A percentile compares a stretch with the other conserved stretches of the same genome.
phyloP scores from a whole-genome alignment of 2,329 filamentous ascomycete species.

The Cladosporium sp. region DNA sequence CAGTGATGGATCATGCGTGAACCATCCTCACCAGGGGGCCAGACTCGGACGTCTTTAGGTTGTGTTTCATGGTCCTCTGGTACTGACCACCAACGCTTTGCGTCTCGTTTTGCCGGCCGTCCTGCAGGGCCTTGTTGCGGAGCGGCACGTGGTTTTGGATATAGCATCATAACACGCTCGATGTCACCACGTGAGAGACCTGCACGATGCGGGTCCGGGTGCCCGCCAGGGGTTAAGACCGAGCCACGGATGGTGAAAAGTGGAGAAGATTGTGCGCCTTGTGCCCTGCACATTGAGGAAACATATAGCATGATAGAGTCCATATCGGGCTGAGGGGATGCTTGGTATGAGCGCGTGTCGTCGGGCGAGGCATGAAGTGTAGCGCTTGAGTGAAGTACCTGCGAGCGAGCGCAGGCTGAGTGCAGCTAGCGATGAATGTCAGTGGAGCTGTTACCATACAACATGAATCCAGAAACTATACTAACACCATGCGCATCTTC shows the following conservation, averaged over 20 bases:
- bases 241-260: no score
- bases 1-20: not conserved
- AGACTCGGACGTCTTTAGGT: not conserved
- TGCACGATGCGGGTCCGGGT: not conserved
- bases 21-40: not conserved
- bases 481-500: not conserved
- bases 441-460: no score
- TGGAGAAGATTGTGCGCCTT: not conserved
- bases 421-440: no score
- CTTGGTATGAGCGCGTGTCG: not conserved
- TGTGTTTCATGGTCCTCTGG: not conserved
- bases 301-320: not conserved
- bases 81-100: not conserved
- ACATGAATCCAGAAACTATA: no score
- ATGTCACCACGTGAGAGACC: not conserved
- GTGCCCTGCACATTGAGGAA: not conserved
- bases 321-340: not conserved
- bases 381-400: not conserved
- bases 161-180: not conserved
- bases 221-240: no score
- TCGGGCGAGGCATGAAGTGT: not conserved
- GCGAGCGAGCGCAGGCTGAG: not conserved
- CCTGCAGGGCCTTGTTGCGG: no score
- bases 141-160: not conserved
- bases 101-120: not conserved